phyloP scores from a whole-genome alignment of 2,329 filamentous ascomycete genomes.

The Alternaria sp. region DNA sequence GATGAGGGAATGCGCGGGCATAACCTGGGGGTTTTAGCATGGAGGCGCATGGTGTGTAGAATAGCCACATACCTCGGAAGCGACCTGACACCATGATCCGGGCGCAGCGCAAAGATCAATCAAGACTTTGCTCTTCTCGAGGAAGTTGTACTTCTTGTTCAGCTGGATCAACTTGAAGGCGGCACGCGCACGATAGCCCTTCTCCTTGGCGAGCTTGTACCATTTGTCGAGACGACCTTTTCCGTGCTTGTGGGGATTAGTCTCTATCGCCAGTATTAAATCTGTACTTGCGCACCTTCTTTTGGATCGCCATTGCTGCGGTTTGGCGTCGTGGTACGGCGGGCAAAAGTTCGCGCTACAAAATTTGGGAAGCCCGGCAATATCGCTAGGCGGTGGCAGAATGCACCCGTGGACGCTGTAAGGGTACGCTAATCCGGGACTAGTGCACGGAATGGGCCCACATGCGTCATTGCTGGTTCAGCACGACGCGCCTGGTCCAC shows the following conservation, averaged over 20 bases:
- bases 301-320: conserved; percentile 85
- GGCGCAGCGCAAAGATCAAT: conserved; percentile 97
- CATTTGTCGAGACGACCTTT: conserved; percentile 99
- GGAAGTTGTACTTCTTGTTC: conserved; percentile 98
- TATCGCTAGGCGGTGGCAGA: conserved; percentile 28
- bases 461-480: conserved; percentile 26
- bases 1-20: conserved; percentile 89
- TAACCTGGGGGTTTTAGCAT: conserved; percentile 57
- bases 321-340: conserved; percentile 22
- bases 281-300: conserved; percentile 67
- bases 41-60: background rate
- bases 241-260: conserved; percentile 67
- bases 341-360: conserved; percentile 26
- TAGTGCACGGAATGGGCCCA: conserved; percentile 12
- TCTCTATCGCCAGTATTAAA: too few species aligned
- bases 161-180: conserved; percentile 98
- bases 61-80: conserved; percentile 71
- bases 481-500: conserved; percentile 13
- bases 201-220: conserved; percentile 98
- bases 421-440: conserved; percentile 10
- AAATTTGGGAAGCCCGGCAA: conserved; percentile 23
- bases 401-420: conserved; percentile 1
- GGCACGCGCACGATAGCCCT: conserved; percentile 92
- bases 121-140: conserved; percentile 94
- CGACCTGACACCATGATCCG: conserved; percentile 69